Evolutionary conservation across 352 stramenopile species (phyloP), one percentile per base, ranked within the genome.

Genomic region (Phytopythium ostracodes): DNA sequence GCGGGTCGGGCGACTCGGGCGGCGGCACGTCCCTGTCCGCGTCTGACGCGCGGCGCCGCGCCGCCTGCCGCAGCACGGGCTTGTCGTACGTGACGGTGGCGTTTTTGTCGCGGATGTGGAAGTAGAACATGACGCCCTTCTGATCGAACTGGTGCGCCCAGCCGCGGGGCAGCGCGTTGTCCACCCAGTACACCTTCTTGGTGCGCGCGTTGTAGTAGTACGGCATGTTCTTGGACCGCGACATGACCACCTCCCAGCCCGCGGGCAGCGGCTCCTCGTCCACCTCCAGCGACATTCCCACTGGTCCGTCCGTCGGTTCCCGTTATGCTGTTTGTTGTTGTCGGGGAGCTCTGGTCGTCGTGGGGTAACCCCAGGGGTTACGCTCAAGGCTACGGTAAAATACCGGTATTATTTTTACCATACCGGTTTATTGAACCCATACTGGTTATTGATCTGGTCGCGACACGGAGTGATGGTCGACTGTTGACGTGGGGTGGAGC

Each of bases 181-280:
- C 82, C 47, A 89, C 78, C 84, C 84, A 95, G 67, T 94, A 95
- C 4, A 88, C 77, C 65, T 91, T 91, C 56, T 90, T 81, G 47
- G 70, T 84, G 68, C 80, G 75, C 50, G 66, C 60, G 62, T 95
- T 87, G 70, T 85, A 89, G 77, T 95, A 95, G 72, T 95, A 95
- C 59, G 82, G 81, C 72, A 87, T 79, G 70, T 88, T 88, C 73
- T 93, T 91, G 65, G 78, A 89, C 50, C 81, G 81, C 18, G 84
- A 93, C 77, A 90, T 92, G 55, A 67, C 67, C 60, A 94, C 70
- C 63, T 91, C 79, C 85, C 85, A 94, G 60, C 86, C 85, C 27
- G 64, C 36, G 4, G 85, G 85, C 62, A 94, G 64, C 61, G 73
- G 71, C 61, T 87, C 82, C 51, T 88, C 77, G 35, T 69, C 62